Evolutionary conservation across 192 early-diverging fungal species (phyloP).

Genomic region (Coemansia sp.): DNA sequence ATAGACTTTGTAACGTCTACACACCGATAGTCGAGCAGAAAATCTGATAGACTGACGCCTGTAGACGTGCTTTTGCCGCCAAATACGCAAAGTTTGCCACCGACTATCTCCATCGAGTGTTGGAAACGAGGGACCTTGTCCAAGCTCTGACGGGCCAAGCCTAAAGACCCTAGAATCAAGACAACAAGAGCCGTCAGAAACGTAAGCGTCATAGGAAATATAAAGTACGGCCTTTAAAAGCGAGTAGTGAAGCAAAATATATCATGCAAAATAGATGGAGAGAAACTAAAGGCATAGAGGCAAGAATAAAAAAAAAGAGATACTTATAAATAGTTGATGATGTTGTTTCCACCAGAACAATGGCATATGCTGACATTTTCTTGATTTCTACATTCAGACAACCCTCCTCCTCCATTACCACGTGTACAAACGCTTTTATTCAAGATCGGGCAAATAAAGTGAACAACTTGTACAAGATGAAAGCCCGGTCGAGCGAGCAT

Average conservation of each 20-base stretch:
- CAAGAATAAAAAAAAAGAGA: not conserved
- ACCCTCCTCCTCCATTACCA: constrained; percentile 6
- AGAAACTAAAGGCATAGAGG: not conserved
- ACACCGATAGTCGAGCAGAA: constrained; percentile 47
- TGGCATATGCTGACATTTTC: not conserved
- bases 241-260: constrained; percentile 1
- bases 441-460: not conserved
- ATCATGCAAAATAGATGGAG: not conserved
- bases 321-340: not conserved
- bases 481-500: not conserved
- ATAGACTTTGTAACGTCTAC: constrained; percentile 40
- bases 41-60: constrained; percentile 19
- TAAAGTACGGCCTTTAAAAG: not conserved
- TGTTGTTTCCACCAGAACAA: not conserved
- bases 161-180: constrained; percentile 9
- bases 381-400: constrained; percentile 9
- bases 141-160: constrained; percentile 8
- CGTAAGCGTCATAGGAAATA: not conserved
- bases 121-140: constrained; percentile 37
- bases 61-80: constrained; percentile 33
- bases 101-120: constrained; percentile 52
- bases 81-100: constrained; percentile 51
- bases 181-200: not conserved
- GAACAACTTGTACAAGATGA: not conserved
- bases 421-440: not conserved